Base-by-base conservation (phyloP, 768 basidiomycete genomes). In the Tricholomella constricta region DNA sequence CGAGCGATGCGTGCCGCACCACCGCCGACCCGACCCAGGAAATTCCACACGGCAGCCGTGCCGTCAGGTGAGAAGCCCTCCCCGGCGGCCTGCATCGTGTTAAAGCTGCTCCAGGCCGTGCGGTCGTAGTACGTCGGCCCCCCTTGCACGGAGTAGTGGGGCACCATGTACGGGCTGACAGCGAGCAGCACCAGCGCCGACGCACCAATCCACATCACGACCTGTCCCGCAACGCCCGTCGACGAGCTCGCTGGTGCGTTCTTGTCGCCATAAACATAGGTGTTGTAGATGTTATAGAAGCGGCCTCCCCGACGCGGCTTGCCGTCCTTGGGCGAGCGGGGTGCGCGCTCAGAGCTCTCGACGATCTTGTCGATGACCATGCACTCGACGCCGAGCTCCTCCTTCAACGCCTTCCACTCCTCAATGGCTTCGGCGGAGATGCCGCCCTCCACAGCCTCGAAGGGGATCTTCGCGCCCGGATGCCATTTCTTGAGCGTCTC, bases 211-310 rank as follows among this genome's bases (percentile, higher is more conserved):
- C 82, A 82, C 62, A 88, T 70, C 35, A 81, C 63, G 2, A 80
- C 67, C 52, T 86, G 84, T 6, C 73, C 72, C 9, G 71, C 76
- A 20, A 74, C 51, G 3, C 71, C 62, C 36, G 60, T 67, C 15
- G 65, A 63, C 20, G 72, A 68, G 47, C 67, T 58, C 12, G n/a
- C n/a, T n/a, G 67, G 58, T 17, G 65, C 49, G 17, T 69, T 74
- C 48, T 76, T 73, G 57, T 78, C 64, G 14, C 73, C 76, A 57
- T 79, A 81, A 29, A 82, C 73, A 48, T 81, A 81, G 7, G 89
- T 91, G 68, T 92, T 92, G 69, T 92, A 91, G 64, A 92, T 89
- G 69, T 91, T 92, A 73, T 89, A 92, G 66, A 92, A 91, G 45
- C 84, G 77, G 44, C 76, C 77, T 42, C 74, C 71, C 11, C 77